Conservation (phyloP, 1,284 basidiomycete genomes). For the Chiua sp. region DNA sequence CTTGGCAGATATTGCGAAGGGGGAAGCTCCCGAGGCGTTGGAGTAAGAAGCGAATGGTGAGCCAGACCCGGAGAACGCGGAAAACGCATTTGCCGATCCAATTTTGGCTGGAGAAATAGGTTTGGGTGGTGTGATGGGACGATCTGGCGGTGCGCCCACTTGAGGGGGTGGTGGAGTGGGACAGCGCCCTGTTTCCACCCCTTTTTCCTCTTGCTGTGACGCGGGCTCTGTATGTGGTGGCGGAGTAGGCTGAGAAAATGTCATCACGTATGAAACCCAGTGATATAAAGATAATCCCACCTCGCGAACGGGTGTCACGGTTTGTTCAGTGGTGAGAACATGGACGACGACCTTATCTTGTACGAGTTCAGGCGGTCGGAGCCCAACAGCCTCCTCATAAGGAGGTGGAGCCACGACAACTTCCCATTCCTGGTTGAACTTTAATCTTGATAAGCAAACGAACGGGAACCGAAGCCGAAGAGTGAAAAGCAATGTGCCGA, state of each 20-base stretch:
- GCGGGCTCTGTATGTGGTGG: background rate
- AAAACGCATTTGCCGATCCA: conserved; percentile 41
- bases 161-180: conserved; percentile 19
- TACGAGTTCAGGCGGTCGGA: conserved; percentile 14
- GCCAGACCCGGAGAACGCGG: conserved; percentile 47
- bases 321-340: conserved; percentile 1
- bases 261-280: conserved; percentile 14
- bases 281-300: conserved; percentile 16
- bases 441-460: conserved; percentile 29
- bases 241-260: conserved; percentile 15
- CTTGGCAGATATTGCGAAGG: conserved; percentile 26
- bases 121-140: conserved; percentile 23
- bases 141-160: conserved; percentile 5
- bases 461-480: background rate
- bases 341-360: conserved; percentile 12
- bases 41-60: conserved; percentile 46
- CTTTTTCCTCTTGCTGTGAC: conserved; percentile 15
- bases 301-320: conserved; percentile 13
- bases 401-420: conserved; percentile 36
- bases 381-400: conserved; percentile 27
- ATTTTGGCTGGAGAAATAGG: conserved; percentile 8
- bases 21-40: conserved; percentile 29
- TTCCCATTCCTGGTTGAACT: conserved; percentile 36
- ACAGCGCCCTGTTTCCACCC: conserved; percentile 6
- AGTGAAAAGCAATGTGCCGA: background rate